phyloP scores from a whole-genome alignment of 805 yeast species.

The Alloascoidea hylecoeti region DNA sequence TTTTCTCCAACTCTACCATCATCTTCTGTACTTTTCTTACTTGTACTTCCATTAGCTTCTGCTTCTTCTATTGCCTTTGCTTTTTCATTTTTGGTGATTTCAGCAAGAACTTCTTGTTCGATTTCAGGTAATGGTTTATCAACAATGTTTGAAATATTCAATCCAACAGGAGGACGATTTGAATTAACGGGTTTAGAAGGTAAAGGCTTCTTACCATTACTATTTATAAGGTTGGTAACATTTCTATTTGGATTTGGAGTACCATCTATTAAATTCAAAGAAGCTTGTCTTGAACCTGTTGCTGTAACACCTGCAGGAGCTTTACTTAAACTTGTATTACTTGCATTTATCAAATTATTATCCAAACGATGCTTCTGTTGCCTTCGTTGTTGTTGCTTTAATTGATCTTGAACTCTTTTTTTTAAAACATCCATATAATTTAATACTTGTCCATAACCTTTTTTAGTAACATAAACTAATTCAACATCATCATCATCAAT shows the following conservation, averaged over 20 bases:
- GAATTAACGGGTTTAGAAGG: neutral
- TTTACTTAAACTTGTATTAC: too few species aligned
- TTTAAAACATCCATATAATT: slow-evolving; percentile 44
- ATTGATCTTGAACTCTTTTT: slow-evolving; percentile 26
- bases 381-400: slow-evolving; percentile 3
- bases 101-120: slow-evolving; percentile 9
- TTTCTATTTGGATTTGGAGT: neutral
- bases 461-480: slow-evolving; percentile 35
- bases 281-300: neutral
- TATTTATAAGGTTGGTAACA: neutral
- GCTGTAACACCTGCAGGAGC: neutral
- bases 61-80: slow-evolving; percentile 13
- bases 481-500: slow-evolving; percentile 52
- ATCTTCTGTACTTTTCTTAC: slow-evolving; percentile 3
- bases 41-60: neutral
- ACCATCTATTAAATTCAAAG: too few species aligned
- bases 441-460: slow-evolving; percentile 45
- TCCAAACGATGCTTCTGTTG: too few species aligned
- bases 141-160: neutral
- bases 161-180: neutral
- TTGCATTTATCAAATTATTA: too few species aligned
- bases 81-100: slow-evolving; percentile 25
- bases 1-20: slow-evolving; percentile 4
- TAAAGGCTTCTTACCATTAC: neutral
- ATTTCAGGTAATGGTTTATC: neutral